phyloP scores from a whole-genome alignment of 768 basidiomycete genomes.

The Tulasnella sp. region DNA sequence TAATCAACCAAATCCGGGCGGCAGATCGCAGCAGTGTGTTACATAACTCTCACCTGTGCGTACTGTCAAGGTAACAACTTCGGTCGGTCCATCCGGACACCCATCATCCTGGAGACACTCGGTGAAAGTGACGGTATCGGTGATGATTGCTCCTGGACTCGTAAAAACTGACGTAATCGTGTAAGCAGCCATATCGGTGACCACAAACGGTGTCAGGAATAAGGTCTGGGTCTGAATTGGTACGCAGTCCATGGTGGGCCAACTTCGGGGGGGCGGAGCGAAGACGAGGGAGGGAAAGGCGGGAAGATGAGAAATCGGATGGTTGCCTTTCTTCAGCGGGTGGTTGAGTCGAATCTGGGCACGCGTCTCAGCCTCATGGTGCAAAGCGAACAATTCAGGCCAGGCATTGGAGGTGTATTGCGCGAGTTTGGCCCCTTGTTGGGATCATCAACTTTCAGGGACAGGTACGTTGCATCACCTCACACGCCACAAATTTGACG shows the following conservation, averaged over 20 bases:
- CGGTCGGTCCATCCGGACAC: not conserved
- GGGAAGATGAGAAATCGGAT: not conserved
- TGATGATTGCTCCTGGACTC: not conserved
- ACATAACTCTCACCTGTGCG: not conserved
- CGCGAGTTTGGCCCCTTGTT: not conserved
- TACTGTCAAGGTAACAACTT: not conserved
- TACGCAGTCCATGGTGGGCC: not conserved
- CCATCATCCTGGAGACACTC: not conserved
- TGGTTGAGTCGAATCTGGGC: not conserved
- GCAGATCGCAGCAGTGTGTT: too few relatives aligned
- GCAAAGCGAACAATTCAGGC: not conserved
- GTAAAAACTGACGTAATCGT: not conserved
- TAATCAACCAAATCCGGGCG: too few relatives aligned
- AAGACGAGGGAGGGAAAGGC: not conserved
- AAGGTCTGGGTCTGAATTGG: not conserved
- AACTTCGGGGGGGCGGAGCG: not conserved
- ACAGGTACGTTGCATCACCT: not conserved
- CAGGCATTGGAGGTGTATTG: not conserved
- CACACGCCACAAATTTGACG: not conserved
- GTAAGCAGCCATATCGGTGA: not conserved
- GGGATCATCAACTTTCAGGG: not conserved
- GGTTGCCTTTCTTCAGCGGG: not conserved
- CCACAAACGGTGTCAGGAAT: not conserved
- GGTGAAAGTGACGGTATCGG: not conserved
- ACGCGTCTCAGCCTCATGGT: not conserved